Base-by-base conservation (phyloP, 108 stramenopile genomes). In the Seminavis robusta region DNA sequence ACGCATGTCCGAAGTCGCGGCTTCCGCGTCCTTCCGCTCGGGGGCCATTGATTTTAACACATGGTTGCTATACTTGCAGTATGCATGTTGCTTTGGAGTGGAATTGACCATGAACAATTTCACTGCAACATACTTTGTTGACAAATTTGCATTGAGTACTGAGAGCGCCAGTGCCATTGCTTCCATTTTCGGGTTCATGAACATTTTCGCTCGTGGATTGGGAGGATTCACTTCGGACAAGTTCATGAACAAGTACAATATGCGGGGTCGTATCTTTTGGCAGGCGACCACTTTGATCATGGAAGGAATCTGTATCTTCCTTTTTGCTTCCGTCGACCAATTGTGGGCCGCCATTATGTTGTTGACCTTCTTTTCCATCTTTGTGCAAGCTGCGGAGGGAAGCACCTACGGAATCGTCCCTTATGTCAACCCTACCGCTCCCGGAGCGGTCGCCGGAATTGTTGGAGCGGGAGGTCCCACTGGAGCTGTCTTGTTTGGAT, bases 61-160 rank as follows among this genome's bases (percentile, higher is more conserved):
- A 7, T 94, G 91, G 90, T 15, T 90, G 25, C 63, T 94, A 41
- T 48, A 68, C 39, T 23, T 86, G 15, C 88, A 90, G 58, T 94
- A 94, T 59, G 90, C 81, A n/a, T 86, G 81, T 31, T 92, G 90
- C 39, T 92, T 94, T 45, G 94, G 94, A 8, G 85, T 86, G 1
- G 94, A 94, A 53, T 44, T 94, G 15, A 89, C 87, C 15, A 77
- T 88, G 56, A 78, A 63, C 58, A 90, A 91, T 67, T 76, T 69
- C 20, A 67, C 81, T 4, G 80, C 90, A 25, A 47, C 83, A 0
- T 94, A 92, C 67, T 94, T 94, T 38, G 49, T 63, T 30, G 87
- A 92, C 70, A 60, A 81, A 37, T 89, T 89, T 47, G 77, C 73
- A 40, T 63, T 76, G n/a, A 71, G 63, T 8, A 79, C 79, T n/a